These are phyloP conservation scores for Flaveria bidentis DNA, from an alignment of 129 eudicot species.

Conservation along the genomic window DNA sequence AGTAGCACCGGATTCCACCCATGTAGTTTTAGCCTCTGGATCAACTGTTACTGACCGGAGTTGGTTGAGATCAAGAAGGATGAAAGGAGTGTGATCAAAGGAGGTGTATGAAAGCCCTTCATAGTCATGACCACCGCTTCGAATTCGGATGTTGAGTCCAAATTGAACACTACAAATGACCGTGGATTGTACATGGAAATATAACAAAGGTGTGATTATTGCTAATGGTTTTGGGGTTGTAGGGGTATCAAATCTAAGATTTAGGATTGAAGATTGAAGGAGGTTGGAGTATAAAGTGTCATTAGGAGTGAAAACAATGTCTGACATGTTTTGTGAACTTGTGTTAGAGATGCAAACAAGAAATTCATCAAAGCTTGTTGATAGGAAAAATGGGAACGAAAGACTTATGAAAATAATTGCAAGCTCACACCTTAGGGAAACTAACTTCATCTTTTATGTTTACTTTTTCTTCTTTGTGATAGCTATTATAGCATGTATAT, in stretches of 20 bases:
- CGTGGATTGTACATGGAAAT: conserved; percentile 14
- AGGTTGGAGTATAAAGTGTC: not conserved
- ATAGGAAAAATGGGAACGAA: not conserved
- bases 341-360: not conserved
- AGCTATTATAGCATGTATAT: no score
- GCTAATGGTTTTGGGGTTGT: conserved; percentile 15
- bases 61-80: conserved; percentile 4
- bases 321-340: not conserved
- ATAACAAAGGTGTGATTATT: conserved; percentile 13
- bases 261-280: conserved; percentile 4
- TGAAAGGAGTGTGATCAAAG: not conserved
- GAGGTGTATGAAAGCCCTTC: conserved; percentile 20
- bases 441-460: not conserved
- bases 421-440: not conserved
- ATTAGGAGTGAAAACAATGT: conserved; percentile 8
- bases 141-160: not conserved
- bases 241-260: conserved; percentile 1
- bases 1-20: conserved; percentile 17
- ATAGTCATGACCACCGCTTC: conserved; percentile 16
- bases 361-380: not conserved
- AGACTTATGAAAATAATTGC: not conserved
- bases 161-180: conserved; percentile 1
- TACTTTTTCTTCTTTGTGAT: not conserved
- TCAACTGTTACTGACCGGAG: not conserved
- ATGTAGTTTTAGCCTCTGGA: not conserved